phyloP scores from a whole-genome alignment of 2,329 filamentous ascomycete species.

The Hymenoscyphus albidus region DNA sequence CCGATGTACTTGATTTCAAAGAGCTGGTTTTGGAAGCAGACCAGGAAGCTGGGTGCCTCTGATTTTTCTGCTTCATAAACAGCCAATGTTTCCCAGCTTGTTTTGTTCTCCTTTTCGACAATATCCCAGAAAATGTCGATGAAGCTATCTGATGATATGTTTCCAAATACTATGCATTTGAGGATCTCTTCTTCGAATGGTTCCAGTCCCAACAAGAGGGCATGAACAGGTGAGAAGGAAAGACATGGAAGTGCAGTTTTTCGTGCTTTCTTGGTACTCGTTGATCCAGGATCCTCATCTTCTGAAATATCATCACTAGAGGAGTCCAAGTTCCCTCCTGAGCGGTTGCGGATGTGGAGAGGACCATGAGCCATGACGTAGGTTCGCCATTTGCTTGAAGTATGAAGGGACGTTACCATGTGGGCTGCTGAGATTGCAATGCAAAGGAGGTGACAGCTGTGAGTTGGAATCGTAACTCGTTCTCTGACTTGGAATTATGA shows the following conservation, averaged over 20 bases:
- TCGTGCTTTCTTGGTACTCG: not conserved
- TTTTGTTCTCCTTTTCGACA: conserved; percentile 7
- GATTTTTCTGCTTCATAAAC: conserved; percentile 15
- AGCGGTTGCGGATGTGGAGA: conserved; percentile 4
- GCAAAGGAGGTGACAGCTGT: not conserved
- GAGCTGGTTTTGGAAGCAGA: conserved; percentile 11
- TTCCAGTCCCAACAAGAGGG: conserved; percentile 5
- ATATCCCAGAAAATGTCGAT: conserved; percentile 16
- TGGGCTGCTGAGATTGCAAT: not conserved
- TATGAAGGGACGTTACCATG: not conserved
- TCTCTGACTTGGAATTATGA: not conserved
- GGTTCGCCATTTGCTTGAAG: conserved; percentile 4
- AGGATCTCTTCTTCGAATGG: conserved; percentile 11
- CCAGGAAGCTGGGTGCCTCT: conserved; percentile 7
- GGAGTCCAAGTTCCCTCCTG: not conserved
- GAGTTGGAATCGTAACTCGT: not conserved
- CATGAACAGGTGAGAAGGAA: conserved; percentile 8
- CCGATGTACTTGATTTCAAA: conserved; percentile 21
- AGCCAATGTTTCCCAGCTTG: conserved; percentile 3
- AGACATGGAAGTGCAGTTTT: conserved; percentile 2
- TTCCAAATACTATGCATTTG: conserved; percentile 11
- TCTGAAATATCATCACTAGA: not conserved
- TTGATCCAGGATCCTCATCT: not conserved
- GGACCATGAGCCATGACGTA: conserved; percentile 9
- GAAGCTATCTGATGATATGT: conserved; percentile 12